Evolutionary conservation across 2,329 filamentous ascomycete genomes (phyloP).

Genomic region (Dactylonectria estremocensis): DNA sequence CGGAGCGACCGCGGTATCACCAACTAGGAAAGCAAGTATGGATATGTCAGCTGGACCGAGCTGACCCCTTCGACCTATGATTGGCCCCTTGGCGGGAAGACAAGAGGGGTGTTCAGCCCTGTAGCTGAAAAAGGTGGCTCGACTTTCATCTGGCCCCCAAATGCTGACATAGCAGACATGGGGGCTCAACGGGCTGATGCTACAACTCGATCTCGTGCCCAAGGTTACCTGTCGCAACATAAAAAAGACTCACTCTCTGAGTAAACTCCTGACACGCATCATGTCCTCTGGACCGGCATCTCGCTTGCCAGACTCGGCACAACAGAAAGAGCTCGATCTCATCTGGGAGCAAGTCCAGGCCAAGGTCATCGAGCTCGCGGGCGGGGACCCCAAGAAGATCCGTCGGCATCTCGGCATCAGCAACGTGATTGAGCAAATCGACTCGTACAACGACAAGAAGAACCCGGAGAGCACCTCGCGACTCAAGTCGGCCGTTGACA

Average conservation of each 20-base stretch:
- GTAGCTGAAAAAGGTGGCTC: not conserved
- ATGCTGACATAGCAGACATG: not conserved
- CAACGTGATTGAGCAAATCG: not conserved
- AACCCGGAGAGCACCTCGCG: not conserved
- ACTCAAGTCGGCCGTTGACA: constrained; percentile 2
- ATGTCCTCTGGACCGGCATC: not conserved
- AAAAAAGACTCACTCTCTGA: not conserved
- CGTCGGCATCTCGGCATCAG: not conserved
- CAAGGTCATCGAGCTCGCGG: not conserved
- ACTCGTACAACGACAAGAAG: not conserved
- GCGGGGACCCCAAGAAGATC: not conserved
- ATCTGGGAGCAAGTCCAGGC: not conserved
- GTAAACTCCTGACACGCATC: not conserved
- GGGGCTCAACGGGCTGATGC: too few species aligned
- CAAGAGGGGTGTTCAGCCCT: not conserved
- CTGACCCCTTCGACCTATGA: not conserved
- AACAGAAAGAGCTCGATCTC: not conserved
- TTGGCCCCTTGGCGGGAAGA: not conserved
- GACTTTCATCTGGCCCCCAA: not conserved
- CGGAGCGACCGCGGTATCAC: too few species aligned
- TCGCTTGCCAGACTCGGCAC: not conserved
- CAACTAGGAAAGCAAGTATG: not conserved
- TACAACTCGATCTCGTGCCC: not conserved
- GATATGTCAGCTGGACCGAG: not conserved
- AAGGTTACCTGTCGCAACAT: not conserved